Percentiles rank a stretch among this genome's conserved stretches.
phyloP scores from a whole-genome alignment of 2,329 filamentous ascomycete genomes.

The Parastagonospora avenae region DNA sequence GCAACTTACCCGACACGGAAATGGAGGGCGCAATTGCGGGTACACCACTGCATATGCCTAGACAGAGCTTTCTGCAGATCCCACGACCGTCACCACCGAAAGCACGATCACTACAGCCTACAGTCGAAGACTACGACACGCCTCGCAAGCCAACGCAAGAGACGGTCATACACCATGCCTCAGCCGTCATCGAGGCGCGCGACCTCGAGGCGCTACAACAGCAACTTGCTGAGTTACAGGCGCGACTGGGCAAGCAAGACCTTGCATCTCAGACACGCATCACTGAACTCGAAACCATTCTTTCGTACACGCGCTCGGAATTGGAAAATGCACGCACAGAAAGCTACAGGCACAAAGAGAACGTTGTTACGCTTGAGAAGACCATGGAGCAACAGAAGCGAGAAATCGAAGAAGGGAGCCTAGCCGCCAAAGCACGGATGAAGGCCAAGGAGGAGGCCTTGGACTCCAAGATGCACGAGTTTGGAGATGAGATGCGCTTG shows the following conservation, averaged over 20 bases:
- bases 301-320: slow-evolving; percentile 40
- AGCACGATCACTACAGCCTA: slow-evolving; percentile 40
- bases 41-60: slow-evolving; percentile 31
- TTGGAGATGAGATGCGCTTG: slow-evolving; percentile 33
- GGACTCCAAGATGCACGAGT: slow-evolving; percentile 28
- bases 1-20: slow-evolving; percentile 44
- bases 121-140: slow-evolving; percentile 45
- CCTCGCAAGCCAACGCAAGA: slow-evolving; percentile 43
- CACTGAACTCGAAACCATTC: slow-evolving; percentile 41
- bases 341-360: slow-evolving; percentile 38
- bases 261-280: slow-evolving; percentile 35
- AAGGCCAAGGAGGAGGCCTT: slow-evolving; percentile 29
- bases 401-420: slow-evolving; percentile 11
- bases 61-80: slow-evolving; percentile 34
- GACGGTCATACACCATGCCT: slow-evolving; percentile 40
- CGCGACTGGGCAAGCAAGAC: slow-evolving; percentile 35
- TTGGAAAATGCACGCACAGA: slow-evolving; percentile 35
- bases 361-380: slow-evolving; percentile 18
- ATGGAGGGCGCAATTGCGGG: slow-evolving; percentile 33
- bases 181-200: slow-evolving; percentile 13
- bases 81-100: slow-evolving; percentile 32
- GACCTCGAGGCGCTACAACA: slow-evolving; percentile 17
- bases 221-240: slow-evolving; percentile 31
- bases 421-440: slow-evolving; percentile 13
- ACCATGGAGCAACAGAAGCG: slow-evolving; percentile 18